Evolutionary conservation across 352 stramenopile genomes (phyloP).

Genomic region (Plasmopara muralis): DNA sequence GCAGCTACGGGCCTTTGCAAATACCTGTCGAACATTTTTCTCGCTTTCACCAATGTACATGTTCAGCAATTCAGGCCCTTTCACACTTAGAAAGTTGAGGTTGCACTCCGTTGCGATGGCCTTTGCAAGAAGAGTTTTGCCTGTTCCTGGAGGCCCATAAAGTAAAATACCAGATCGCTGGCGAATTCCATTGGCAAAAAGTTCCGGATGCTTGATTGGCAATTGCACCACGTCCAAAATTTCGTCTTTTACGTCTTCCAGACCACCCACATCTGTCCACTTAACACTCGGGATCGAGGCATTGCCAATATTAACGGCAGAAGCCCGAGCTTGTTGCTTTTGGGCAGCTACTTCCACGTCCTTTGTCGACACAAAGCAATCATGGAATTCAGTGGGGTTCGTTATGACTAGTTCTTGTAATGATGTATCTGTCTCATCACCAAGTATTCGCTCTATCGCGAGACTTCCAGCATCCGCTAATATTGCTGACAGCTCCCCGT

Average conservation of each 20-base stretch:
- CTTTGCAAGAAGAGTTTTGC: constrained; percentile 94
- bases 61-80: constrained; percentile 94
- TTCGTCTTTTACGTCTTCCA: constrained; percentile 98
- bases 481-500: constrained; percentile 62
- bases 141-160: constrained; percentile 82
- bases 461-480: constrained; percentile 50
- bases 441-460: constrained; percentile 42
- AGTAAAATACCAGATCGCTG: constrained; percentile 79
- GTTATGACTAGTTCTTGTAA: constrained; percentile 23
- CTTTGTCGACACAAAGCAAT: constrained; percentile 28
- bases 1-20: constrained; percentile 80
- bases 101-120: constrained; percentile 94
- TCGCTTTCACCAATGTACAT: constrained; percentile 98
- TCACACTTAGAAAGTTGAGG: constrained; percentile 95
- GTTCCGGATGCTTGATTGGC: constrained; percentile 75
- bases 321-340: constrained; percentile 60
- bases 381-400: constrained; percentile 10
- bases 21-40: constrained; percentile 93
- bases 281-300: constrained; percentile 92
- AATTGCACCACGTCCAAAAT: constrained; percentile 87
- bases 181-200: constrained; percentile 70
- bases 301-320: constrained; percentile 53
- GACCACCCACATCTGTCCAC: constrained; percentile 97
- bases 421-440: constrained; percentile 18
- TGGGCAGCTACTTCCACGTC: constrained; percentile 58